Conservation (phyloP, 2,329 filamentous ascomycete species). For the Aureobasidium sp. region DNA sequence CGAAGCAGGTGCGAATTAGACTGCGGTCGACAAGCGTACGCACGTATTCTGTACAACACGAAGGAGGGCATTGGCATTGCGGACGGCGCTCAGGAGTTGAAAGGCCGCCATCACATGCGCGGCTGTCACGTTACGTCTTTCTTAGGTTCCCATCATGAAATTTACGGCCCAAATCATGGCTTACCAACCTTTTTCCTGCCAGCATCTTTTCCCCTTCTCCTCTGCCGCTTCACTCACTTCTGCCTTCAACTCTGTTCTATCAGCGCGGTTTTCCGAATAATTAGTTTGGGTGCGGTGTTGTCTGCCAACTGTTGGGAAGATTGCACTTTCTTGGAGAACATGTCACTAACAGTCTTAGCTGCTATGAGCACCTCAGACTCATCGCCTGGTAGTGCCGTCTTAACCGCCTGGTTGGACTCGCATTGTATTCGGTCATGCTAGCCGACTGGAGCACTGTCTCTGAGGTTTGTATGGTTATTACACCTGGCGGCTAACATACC, state of each 20-base stretch:
- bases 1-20: not conserved
- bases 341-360: not conserved
- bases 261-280: not conserved
- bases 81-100: conserved; percentile 16
- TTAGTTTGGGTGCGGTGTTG: not conserved
- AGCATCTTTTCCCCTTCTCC: not conserved
- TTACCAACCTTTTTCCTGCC: not conserved
- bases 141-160: conserved; percentile 15
- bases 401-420: not conserved
- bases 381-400: not conserved
- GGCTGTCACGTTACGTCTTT: conserved; percentile 15
- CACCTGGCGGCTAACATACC: not conserved
- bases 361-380: not conserved
- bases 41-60: conserved; percentile 13
- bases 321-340: not conserved
- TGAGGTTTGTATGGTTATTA: not conserved
- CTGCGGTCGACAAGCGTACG: not conserved
- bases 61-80: conserved; percentile 13
- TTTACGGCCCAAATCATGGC: conserved; percentile 14
- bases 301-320: not conserved
- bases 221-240: not conserved
- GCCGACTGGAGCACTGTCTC: not conserved
- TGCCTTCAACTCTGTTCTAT: not conserved
- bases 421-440: not conserved
- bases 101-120: conserved; percentile 8